A percentile compares a stretch with the other conserved stretches of the same genome.
Evolutionary conservation across 2,329 filamentous ascomycete genomes (phyloP).

Genomic region (Dryadomyces sulphureus): DNA sequence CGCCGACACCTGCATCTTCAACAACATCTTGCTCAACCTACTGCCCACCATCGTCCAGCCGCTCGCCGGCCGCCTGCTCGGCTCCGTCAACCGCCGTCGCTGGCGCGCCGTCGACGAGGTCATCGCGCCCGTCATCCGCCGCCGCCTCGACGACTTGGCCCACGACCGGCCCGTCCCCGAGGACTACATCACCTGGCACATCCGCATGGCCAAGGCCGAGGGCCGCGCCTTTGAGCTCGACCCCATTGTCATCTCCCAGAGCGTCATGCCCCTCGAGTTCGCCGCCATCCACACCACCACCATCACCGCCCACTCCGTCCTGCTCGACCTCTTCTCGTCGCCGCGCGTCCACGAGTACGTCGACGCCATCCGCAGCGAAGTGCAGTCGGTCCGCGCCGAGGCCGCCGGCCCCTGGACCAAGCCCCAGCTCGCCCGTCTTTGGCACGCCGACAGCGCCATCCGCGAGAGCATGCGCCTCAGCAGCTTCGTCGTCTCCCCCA

Average conservation of each 20-base stretch:
- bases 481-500: conserved; percentile 29
- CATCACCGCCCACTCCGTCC: conserved; percentile 30
- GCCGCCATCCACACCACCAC: conserved; percentile 44
- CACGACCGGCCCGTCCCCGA: conserved; percentile 30
- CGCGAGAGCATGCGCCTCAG: conserved; percentile 36
- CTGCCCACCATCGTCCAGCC: conserved; percentile 33
- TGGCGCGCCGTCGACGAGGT: conserved; percentile 27
- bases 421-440: conserved; percentile 23
- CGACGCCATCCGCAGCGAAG: conserved; percentile 28
- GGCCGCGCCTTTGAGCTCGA: conserved; percentile 26
- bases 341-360: conserved; percentile 20
- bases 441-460: conserved; percentile 34
- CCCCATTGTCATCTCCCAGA: conserved; percentile 31
- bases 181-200: conserved; percentile 43
- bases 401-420: conserved; percentile 31
- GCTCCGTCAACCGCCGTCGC: conserved; percentile 30
- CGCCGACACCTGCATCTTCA: conserved; percentile 31
- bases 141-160: conserved; percentile 30
- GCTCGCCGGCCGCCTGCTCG: conserved; percentile 28
- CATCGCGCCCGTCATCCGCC: conserved; percentile 30
- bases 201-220: conserved; percentile 33
- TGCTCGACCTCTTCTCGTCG: conserved; percentile 31
- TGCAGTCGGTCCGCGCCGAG: conserved; percentile 15
- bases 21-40: conserved; percentile 28
- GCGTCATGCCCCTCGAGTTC: conserved; percentile 40